Base-by-base conservation (phyloP, 202 grass and related monocot genomes). In the Eragrostis tef region DNA sequence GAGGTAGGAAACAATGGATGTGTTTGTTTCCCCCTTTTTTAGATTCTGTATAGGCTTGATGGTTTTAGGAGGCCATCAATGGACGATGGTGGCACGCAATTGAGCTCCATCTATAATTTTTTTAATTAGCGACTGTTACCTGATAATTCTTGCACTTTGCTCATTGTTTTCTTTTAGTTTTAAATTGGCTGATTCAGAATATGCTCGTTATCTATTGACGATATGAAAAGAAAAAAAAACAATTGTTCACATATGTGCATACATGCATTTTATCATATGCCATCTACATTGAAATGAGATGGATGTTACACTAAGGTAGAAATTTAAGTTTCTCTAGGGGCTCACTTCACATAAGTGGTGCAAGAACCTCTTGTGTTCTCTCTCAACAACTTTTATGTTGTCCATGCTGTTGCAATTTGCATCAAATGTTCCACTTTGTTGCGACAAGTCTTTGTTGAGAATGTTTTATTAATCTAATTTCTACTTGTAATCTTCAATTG, bases 21-120 rank as follows among this genome's bases (percentile, higher is more conserved):
- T 22, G 3, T 81, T 20, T 25, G 8, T 53, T 53, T 53, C 46
- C 13, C 70, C 2, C 9, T 47, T 6, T 75, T 49, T 36, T 78
- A 42, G 57, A 85, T 56, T 45, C 12, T 73, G 58, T 79, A 60
- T 24, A 79, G 59, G 6, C 66, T 79, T 54, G 19, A 4, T 71
- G 11, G 64, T n/a, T 51, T 78, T 10, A 21, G 13, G 20, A 59
- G 36, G 51, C 8, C 20, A 11, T 48, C 52, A 1, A 24, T 58
- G 54, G 20, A 58, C 4, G 20, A 15, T 45, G 63, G 62, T 69
- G 49, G 24, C 50, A 49, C 61, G 9, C 47, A 83, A 75, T 75
- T 57, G 81, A 75, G 71, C 22, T 67, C 39, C 60, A 46, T 46
- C 36, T 83, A 6, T 42, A 7, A 25, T 43, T 26, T 39, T 54